A percentile compares a stretch with the other conserved stretches of the same genome.
Evolutionary conservation across 1,284 basidiomycete genomes (phyloP).

Genomic region (Malassezia dermatis): DNA sequence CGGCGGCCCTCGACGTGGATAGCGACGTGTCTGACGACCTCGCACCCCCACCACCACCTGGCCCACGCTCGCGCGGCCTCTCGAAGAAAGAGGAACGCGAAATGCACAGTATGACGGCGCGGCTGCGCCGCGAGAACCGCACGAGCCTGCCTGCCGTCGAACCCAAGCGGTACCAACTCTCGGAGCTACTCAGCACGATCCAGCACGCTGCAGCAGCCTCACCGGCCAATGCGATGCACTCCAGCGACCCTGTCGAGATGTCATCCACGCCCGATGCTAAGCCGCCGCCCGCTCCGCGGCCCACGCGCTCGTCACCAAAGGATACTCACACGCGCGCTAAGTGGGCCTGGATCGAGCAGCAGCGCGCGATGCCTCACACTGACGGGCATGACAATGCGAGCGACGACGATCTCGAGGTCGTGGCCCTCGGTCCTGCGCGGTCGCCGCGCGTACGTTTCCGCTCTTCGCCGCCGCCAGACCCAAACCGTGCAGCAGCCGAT

Average conservation of each 20-base stretch:
- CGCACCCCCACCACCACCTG: background rate
- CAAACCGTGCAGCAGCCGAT: constrained; percentile 1
- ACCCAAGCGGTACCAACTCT: constrained; percentile 27
- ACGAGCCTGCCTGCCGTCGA: constrained; percentile 17
- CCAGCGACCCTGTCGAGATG: constrained; percentile 14
- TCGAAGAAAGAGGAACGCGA: constrained; percentile 32
- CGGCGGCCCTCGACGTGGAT: background rate
- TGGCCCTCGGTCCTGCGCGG: background rate
- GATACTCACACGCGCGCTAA: constrained; percentile 8
- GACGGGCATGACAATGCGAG: background rate
- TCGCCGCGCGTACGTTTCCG: constrained; percentile 1
- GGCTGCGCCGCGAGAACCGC: constrained; percentile 30
- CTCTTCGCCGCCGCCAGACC: background rate
- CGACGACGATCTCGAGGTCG: constrained; percentile 12
- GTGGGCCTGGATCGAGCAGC: constrained; percentile 11
- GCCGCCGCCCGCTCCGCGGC: background rate
- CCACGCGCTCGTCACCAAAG: background rate
- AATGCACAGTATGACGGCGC: constrained; percentile 36
- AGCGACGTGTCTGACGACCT: background rate
- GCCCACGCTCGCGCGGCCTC: constrained; percentile 20
- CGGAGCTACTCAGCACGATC: constrained; percentile 31
- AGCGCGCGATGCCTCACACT: background rate
- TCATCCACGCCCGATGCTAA: constrained; percentile 9
- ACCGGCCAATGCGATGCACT: constrained; percentile 3
- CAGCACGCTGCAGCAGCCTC: constrained; percentile 2